phyloP scores from a whole-genome alignment of 139 green algal genomes.

The Protoeuglena noctilucae region DNA sequence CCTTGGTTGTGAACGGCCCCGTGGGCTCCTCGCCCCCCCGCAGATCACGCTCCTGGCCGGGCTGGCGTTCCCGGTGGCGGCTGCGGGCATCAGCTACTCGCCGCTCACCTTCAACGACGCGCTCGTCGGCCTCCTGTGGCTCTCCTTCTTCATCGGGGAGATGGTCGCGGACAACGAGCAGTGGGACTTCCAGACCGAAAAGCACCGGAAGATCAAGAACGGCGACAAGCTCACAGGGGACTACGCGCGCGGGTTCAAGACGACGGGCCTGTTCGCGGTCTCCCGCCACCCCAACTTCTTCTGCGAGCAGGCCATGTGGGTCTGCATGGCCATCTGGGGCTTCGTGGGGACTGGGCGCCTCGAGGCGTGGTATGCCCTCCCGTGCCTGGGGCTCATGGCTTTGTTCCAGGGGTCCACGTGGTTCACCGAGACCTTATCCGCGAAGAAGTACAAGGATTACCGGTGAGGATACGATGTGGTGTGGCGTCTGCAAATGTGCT shows the following conservation, averaged over 20 bases:
- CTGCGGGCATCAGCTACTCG: too few species aligned
- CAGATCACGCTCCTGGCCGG: too few species aligned
- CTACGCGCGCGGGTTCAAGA: slow-evolving; percentile 13
- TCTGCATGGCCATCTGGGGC: slow-evolving; percentile 9
- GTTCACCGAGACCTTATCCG: slow-evolving; percentile 14
- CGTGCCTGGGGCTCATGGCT: slow-evolving; percentile 3
- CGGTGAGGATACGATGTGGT: too few species aligned
- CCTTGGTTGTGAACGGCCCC: too few species aligned
- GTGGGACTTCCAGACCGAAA: slow-evolving; percentile 13
- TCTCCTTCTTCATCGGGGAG: slow-evolving; percentile 2
- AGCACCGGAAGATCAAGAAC: background rate
- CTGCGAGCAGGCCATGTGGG: slow-evolving; percentile 13
- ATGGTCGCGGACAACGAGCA: slow-evolving; percentile 16
- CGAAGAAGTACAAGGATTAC: slow-evolving; percentile 15
- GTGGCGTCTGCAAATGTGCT: too few species aligned
- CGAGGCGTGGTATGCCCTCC: background rate
- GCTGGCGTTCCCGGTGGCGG: too few species aligned
- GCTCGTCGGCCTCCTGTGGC: background rate
- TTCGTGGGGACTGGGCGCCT: too few species aligned
- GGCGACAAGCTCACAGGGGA: slow-evolving; percentile 1
- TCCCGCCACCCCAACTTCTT: slow-evolving; percentile 20
- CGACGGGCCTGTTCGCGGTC: slow-evolving; percentile 5
- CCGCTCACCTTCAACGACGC: slow-evolving; percentile 7
- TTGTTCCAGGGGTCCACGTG: slow-evolving; percentile 15
- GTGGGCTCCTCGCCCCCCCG: too few species aligned